Evolutionary conservation across 164 flowering plant genomes (phyloP), one percentile per base, ranked within the genome.

Genomic region (Dillenia suffruticosa): DNA sequence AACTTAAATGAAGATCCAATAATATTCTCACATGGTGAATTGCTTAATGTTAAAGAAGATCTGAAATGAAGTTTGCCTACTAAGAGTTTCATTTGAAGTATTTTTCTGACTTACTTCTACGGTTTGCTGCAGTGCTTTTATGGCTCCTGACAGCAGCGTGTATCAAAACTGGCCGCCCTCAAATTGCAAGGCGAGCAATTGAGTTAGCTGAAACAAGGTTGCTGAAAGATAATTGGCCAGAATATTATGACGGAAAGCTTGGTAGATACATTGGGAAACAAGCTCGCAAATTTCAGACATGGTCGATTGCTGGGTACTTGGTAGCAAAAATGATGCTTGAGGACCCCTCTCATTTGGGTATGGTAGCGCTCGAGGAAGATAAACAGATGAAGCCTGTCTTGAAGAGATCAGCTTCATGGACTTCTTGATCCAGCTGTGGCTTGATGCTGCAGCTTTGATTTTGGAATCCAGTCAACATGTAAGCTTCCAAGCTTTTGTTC

Each of bases 111-210:
- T 4, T 32, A 32, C 40, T 32, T 26, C 3, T 32, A 32, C 5
- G 40, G 40, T 32, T 50, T 32, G 51, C 19, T 70, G 55, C 81
- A 82, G 89, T 84, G 55, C 83, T 84, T 22, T 15, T 84, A 52
- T 82, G 86, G 89, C 77, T 82, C 54, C 76, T 84, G 44, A 80
- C 86, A 9, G 89, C 89, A 2, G 89, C 89, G 24, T 77, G 81
- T n/a, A 75, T 81, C 55, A 84, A 81, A 64, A 76, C 77, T 8
- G 85, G 88, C 32, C 76, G 88, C 1, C 88, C 88, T 2, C 82
- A 76, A 55, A 72, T 84, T 40, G 86, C 89, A 12, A 78, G 81
- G 64, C 76, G 81, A 1, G 85, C 85, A 32, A 69, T 84, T 9
- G 84, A 79, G 16, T 67, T 82, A 2, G 83, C 81, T 8, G 88